Evolutionary conservation across 305 asterid genomes (phyloP).

Genomic region (Fraxinus albicans): DNA sequence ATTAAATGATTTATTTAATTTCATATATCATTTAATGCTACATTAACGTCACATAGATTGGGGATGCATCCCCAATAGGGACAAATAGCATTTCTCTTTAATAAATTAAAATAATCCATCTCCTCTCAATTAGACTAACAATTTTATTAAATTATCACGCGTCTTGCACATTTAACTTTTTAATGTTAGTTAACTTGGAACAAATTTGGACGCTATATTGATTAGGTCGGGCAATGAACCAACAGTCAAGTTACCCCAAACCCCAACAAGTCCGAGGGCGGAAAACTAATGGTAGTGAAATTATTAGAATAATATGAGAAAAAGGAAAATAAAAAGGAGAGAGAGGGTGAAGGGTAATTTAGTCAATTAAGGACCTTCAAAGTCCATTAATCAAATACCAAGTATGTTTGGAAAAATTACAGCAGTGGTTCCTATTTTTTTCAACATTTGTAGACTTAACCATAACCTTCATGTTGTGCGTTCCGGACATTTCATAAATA

Average conservation of each 20-base stretch:
- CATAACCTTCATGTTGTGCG: neutral
- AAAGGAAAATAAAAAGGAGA: neutral
- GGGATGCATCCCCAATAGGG: no score
- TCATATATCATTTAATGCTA: no score
- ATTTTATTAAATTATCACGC: no score
- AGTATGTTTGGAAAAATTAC: no score
- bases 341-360: neutral
- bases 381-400: neutral
- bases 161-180: neutral
- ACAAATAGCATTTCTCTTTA: no score
- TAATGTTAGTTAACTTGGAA: neutral
- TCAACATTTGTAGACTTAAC: no score
- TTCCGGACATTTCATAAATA: neutral
- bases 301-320: neutral
- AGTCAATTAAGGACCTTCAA: neutral
- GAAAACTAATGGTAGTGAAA: neutral
- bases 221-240: neutral
- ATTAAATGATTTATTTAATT: no score
- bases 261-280: neutral
- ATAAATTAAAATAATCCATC: neutral
- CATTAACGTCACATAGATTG: no score
- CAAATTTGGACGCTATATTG: neutral
- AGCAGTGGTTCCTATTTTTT: neutral
- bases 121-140: neutral
- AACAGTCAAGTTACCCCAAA: neutral